A percentile compares a stretch with the other conserved stretches of the same genome.
These are phyloP conservation scores for Kingdonia uniflora DNA, from an alignment of 164 flowering plant species.

Conservation along the genomic window DNA sequence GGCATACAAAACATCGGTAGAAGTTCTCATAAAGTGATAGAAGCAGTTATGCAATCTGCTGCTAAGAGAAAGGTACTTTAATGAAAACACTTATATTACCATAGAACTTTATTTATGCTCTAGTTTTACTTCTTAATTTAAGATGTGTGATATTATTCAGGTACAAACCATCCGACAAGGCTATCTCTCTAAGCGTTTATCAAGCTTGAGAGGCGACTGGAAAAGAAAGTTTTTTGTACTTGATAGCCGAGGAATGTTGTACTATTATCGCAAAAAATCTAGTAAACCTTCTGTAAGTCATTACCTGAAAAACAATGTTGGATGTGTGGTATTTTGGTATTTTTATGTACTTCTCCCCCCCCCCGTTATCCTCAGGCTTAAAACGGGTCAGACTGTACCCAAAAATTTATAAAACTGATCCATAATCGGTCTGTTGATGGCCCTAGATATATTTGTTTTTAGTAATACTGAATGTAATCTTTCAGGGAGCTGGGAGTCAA, in stretches of 20 bases:
- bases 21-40: slow-evolving; percentile 46
- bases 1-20: slow-evolving; percentile 32
- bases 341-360: neutral
- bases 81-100: too few relatives aligned
- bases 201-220: slow-evolving; percentile 94
- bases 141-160: slow-evolving; percentile 29
- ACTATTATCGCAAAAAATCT: slow-evolving; percentile 82
- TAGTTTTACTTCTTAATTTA: slow-evolving; percentile 4
- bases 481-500: slow-evolving; percentile 54
- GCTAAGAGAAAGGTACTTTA: slow-evolving; percentile 73
- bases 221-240: slow-evolving; percentile 92
- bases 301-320: neutral
- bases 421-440: too few relatives aligned
- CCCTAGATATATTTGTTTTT: too few relatives aligned
- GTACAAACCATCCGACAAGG: slow-evolving; percentile 96
- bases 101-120: too few relatives aligned
- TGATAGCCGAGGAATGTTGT: slow-evolving; percentile 92
- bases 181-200: slow-evolving; percentile 89
- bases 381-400: too few relatives aligned
- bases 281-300: slow-evolving; percentile 60
- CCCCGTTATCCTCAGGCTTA: neutral
- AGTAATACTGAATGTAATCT: slow-evolving; percentile 2
- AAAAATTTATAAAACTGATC: too few relatives aligned
- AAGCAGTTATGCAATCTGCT: slow-evolving; percentile 69
- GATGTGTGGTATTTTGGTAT: too few relatives aligned